Evolutionary conservation across 805 yeast genomes (phyloP).

Genomic region (Blastobotrys attinorum): DNA sequence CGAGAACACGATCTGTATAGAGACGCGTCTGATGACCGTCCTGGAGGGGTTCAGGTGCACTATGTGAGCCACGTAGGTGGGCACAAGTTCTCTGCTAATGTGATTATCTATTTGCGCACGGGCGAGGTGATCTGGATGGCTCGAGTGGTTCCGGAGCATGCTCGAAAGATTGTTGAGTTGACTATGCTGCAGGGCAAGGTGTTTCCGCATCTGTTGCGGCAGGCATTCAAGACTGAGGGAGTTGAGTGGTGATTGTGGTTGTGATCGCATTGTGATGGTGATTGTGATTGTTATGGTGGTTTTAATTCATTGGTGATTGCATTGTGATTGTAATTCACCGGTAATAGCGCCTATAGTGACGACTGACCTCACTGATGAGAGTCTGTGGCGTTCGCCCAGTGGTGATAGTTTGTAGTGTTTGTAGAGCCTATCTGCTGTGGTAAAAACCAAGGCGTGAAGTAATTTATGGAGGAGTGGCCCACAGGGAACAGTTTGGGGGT

Average conservation of each 20-base stretch:
- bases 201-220: slow-evolving; percentile 62
- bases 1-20: slow-evolving; percentile 66
- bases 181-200: slow-evolving; percentile 63
- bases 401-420: no score
- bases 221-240: slow-evolving; percentile 26
- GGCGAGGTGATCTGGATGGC: slow-evolving; percentile 89
- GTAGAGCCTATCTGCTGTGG: no score
- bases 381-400: no score
- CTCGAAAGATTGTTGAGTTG: slow-evolving; percentile 65
- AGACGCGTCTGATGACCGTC: slow-evolving; percentile 67
- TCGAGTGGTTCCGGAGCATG: slow-evolving; percentile 70
- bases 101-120: slow-evolving; percentile 59
- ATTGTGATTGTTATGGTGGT: neutral
- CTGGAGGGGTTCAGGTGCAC: slow-evolving; percentile 64
- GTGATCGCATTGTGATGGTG: neutral
- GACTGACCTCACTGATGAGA: no score
- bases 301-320: neutral
- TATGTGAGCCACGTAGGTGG: slow-evolving; percentile 91
- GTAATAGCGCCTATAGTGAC: no score
- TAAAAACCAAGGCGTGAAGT: no score
- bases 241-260: slow-evolving; percentile 23
- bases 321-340: no score
- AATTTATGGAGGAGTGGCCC: no score
- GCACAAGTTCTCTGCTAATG: slow-evolving; percentile 89
- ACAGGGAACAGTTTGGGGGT: no score